These are phyloP conservation scores for Lipomyces oligophaga DNA, from an alignment of 805 yeast species.

Conservation along the genomic window DNA sequence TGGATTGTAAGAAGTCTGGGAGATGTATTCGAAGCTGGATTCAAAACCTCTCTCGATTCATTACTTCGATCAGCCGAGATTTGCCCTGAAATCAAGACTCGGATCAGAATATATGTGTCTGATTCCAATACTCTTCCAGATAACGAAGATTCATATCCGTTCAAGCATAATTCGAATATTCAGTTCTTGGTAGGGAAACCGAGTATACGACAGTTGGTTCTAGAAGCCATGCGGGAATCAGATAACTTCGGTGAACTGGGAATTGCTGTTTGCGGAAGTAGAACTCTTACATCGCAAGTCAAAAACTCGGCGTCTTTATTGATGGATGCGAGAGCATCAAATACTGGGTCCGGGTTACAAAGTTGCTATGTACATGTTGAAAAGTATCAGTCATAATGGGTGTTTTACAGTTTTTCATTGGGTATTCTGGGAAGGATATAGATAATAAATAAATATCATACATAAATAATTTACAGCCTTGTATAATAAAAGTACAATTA, in stretches of 20 bases:
- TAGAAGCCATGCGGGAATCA: constrained; percentile 7
- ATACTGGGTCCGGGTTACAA: constrained; percentile 29
- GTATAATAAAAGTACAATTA: background rate
- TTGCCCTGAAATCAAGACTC: background rate
- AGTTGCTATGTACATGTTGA: constrained; percentile 31
- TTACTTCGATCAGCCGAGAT: constrained; percentile 2
- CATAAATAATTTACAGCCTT: background rate
- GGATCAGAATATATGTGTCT: constrained; percentile 3
- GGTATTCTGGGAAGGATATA: background rate
- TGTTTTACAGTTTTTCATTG: background rate
- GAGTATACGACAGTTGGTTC: constrained; percentile 2
- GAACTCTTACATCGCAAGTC: constrained; percentile 8
- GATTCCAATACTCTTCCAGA: constrained; percentile 3
- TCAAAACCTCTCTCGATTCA: background rate
- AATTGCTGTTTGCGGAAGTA: constrained; percentile 29
- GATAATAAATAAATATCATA: background rate
- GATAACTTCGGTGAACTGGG: constrained; percentile 27
- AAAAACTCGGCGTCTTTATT: constrained; percentile 20
- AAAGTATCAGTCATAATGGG: constrained; percentile 10
- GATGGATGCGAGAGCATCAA: constrained; percentile 27
- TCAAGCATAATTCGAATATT: background rate
- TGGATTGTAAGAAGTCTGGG: constrained; percentile 2
- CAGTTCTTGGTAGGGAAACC: constrained; percentile 11
- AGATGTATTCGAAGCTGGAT: background rate
- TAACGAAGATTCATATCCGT: background rate